Base-by-base conservation (phyloP, 1,284 basidiomycete species). In the Irpex lacteus region DNA sequence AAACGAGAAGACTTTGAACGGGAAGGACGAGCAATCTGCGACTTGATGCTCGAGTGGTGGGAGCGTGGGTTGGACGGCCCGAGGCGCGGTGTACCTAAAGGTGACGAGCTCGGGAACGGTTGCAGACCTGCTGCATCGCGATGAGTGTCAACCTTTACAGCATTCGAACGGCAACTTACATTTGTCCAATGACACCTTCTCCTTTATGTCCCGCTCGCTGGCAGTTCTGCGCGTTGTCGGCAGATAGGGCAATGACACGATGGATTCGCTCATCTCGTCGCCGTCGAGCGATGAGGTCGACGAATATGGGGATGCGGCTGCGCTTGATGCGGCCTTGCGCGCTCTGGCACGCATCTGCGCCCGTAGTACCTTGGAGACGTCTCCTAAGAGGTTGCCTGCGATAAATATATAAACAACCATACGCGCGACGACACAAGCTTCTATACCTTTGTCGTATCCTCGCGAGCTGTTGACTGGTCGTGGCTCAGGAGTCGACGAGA, bases 1-100 rank as follows among this genome's bases (percentile, higher is more conserved):
- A n/a, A 59, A 15, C 19, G 38, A 19, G 53, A 62, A 9, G 61
- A 62, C 40, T 40, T 62, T 19, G 61, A 62, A 19, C 53, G 61
- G 58, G 54, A 56, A 15, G 53, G 61, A 34, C 53, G 37, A 49
- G 26, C 38, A 5, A 32, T 32, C 9, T 56, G 32, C 19, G 54
- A 56, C 36, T 37, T 32, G 18, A 56, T 56, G 32, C 54, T 56
- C 11, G 54, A 15, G 26, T 37, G 54, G 9, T 9, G 11, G 8
- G 54, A 56, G 32, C 54, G 54, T n/a, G 54, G 36, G 7, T 15
- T 56, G 11, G 54, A 56, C 54, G 54, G 34, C 18, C 54, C 54
- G 54, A 56, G 54, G 3, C 54, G 54, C 13, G 54, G 54, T 32
- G 54, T 56, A 18, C 21, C 54, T 56, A 37, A 37, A 37, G 54